Base-by-base conservation (phyloP, 139 green algal species). In the Chlorella ohadii region DNA sequence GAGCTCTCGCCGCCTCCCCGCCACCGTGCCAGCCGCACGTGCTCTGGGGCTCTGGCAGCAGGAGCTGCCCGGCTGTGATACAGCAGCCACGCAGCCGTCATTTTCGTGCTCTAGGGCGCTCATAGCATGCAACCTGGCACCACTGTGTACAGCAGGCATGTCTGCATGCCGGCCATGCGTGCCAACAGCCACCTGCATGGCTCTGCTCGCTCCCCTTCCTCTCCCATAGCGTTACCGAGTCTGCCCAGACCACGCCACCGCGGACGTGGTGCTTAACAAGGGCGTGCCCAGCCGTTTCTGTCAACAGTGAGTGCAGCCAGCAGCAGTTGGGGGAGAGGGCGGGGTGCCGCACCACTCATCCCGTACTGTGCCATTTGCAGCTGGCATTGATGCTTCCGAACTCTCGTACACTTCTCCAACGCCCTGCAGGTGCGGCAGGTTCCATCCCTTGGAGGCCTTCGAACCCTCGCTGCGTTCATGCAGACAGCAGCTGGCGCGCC, bases 251-350 rank as follows among this genome's bases (percentile, higher is more conserved):
- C 68, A 75, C 15, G 38, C 38, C 9, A 55, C 38, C 1, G 68
- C 68, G 2, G 36, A 39, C 9, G 27, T 36, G 25, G 68, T 75
- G 68, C 22, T 57, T 7, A 28, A 41, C 22, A 41, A 55, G 38
- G 38, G 68, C 38, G 36, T 75, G 38, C 68, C 68, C 38, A n/a
- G 12, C 22, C 68, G 68, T 23, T 75, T 75, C 68, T 75, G 68
- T 23, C 68, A 75, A 38, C 68, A 75, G 68, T 41, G 25, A 66
- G 25, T 31, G 31, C 33, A 27, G 15, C 33, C 61, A 19, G n/a
- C n/a, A n/a, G n/a, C n/a, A n/a, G n/a, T n/a, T n/a, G n/a, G n/a
- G n/a, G n/a, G n/a, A n/a, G n/a, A n/a, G n/a, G n/a, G n/a, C n/a
- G n/a, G n/a, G n/a, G n/a, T n/a, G n/a, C n/a, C n/a, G n/a, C n/a